phyloP scores from a whole-genome alignment of 805 yeast genomes.

The Metschnikowia shivogae region DNA sequence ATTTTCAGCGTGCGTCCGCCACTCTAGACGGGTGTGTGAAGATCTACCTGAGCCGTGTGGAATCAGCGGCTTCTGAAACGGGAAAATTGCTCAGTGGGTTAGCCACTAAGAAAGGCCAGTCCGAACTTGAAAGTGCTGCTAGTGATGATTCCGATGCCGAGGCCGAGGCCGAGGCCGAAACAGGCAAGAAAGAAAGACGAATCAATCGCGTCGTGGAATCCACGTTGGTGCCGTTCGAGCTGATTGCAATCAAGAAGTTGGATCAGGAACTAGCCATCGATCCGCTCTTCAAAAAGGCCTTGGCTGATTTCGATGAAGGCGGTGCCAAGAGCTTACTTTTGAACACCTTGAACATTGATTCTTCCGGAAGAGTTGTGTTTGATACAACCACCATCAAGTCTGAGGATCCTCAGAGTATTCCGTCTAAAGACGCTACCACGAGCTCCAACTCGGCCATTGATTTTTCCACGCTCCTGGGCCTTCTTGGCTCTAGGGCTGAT shows the following conservation, averaged over 20 bases:
- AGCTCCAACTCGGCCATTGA: constrained; percentile 17
- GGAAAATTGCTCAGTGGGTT: constrained; percentile 78
- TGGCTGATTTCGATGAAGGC: constrained; percentile 79
- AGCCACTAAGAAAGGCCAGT: constrained; percentile 31
- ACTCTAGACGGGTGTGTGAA: constrained; percentile 94
- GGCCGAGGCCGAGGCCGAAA: constrained; percentile 20
- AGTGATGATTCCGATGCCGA: constrained; percentile 22
- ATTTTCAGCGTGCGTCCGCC: constrained; percentile 87
- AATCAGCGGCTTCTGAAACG: constrained; percentile 87
- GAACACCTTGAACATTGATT: constrained; percentile 56
- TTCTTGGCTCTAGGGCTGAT: constrained; percentile 20
- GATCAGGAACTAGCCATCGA: constrained; percentile 67
- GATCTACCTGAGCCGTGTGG: constrained; percentile 86
- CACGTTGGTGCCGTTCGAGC: constrained; percentile 36
- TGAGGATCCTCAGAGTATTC: constrained; percentile 9
- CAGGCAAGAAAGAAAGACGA: constrained; percentile 13
- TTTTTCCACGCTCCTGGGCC: constrained; percentile 17
- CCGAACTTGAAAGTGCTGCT: constrained; percentile 23
- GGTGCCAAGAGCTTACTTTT: constrained; percentile 69
- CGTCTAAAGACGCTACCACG: constrained; percentile 1
- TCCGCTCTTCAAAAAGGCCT: constrained; percentile 69
- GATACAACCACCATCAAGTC: constrained; percentile 47
- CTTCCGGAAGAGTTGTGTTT: constrained; percentile 54
- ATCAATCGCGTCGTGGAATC: constrained; percentile 21
- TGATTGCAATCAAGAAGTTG: constrained; percentile 49